Evolutionary conservation across 176 grass and related monocot genomes (phyloP).

Genomic region (Olyra latifolia): DNA sequence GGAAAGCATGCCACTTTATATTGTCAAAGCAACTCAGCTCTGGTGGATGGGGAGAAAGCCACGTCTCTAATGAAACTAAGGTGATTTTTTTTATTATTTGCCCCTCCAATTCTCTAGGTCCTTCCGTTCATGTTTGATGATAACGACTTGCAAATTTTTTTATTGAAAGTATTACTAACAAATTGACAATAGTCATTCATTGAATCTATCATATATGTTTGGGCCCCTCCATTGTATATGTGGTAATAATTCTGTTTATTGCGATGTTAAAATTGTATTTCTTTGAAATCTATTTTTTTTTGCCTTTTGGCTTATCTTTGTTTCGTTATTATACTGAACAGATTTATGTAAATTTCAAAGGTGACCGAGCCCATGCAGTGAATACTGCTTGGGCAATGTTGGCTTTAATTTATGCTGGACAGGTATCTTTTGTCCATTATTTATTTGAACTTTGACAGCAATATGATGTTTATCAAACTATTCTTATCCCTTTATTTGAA

Average conservation of each 20-base stretch:
- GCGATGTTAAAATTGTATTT: neutral
- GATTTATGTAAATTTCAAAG: conserved; percentile 64
- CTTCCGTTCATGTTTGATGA: neutral
- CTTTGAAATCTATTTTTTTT: neutral
- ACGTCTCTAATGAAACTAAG: conserved; percentile 32
- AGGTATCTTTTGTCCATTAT: conserved; percentile 30
- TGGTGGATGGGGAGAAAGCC: conserved; percentile 53
- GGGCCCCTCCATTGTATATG: neutral
- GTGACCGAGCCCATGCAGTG: conserved; percentile 50
- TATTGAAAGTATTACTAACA: neutral
- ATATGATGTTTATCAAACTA: neutral
- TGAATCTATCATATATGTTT: neutral
- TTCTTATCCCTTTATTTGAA: neutral
- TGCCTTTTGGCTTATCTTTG: neutral
- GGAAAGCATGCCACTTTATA: conserved; percentile 43
- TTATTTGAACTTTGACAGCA: neutral
- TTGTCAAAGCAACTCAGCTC: conserved; percentile 47
- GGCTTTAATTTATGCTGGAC: conserved; percentile 56
- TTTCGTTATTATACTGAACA: neutral
- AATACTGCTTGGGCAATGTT: conserved; percentile 71
- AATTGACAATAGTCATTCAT: neutral
- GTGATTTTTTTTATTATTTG: neutral
- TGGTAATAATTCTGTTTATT: neutral
- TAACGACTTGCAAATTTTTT: neutral
- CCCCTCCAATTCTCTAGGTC: neutral